phyloP scores from a whole-genome alignment of 352 stramenopile species.

The Phytopythium montanum region DNA sequence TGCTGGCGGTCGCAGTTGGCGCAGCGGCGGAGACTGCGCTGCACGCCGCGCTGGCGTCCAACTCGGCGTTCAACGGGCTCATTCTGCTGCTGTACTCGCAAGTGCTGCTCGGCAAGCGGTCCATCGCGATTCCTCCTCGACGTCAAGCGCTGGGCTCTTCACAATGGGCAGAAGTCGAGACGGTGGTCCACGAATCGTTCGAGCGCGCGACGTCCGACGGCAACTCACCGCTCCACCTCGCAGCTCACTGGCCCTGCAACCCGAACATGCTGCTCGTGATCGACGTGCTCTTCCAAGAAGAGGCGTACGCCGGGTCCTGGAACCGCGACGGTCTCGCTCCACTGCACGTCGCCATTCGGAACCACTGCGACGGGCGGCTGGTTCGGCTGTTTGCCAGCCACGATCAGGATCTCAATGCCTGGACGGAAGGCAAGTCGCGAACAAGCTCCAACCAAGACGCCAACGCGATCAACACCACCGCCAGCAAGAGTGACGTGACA shows the following conservation, averaged over 20 bases:
- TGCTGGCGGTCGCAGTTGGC: constrained; percentile 22
- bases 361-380: constrained; percentile 34
- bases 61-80: constrained; percentile 36
- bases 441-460: constrained; percentile 7
- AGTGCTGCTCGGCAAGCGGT: constrained; percentile 9
- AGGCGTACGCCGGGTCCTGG: constrained; percentile 46
- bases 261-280: constrained; percentile 34
- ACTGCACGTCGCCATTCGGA: constrained; percentile 49
- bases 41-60: constrained; percentile 36
- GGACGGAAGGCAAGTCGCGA: constrained; percentile 41
- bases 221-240: constrained; percentile 49
- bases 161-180: background rate
- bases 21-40: constrained; percentile 31
- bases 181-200: constrained; percentile 1
- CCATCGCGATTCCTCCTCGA: background rate
- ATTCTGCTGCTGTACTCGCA: constrained; percentile 33
- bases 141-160: background rate
- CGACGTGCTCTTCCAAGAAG: constrained; percentile 37
- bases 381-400: constrained; percentile 47
- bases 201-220: constrained; percentile 16
- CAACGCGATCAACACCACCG: background rate
- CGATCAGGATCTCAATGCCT: constrained; percentile 53
- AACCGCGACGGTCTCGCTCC: constrained; percentile 40
- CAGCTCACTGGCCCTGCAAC: constrained; percentile 32
- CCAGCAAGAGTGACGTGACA: background rate